Evolutionary conservation across 352 stramenopile genomes (phyloP).

Genomic region (Phytopythium chamaehyphon): DNA sequence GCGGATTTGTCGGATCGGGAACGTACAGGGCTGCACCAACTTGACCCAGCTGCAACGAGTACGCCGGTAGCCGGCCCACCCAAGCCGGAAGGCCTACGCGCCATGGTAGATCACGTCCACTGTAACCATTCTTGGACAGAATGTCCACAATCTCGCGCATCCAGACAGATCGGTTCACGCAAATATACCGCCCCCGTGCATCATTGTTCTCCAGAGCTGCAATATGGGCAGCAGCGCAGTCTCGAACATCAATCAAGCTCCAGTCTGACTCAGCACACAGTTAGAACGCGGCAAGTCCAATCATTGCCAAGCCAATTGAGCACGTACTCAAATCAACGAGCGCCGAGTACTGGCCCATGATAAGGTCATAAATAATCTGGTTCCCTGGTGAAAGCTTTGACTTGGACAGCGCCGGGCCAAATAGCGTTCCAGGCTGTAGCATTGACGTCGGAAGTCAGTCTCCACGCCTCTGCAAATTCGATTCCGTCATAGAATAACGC

Average conservation of each 20-base stretch:
- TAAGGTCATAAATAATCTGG: slow-evolving; percentile 85
- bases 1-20: slow-evolving; percentile 46
- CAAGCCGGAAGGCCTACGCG: slow-evolving; percentile 76
- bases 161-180: slow-evolving; percentile 80
- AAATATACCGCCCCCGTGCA: slow-evolving; percentile 81
- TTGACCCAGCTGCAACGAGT: slow-evolving; percentile 82
- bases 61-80: slow-evolving; percentile 81
- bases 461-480: background rate
- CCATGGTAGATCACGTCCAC: slow-evolving; percentile 82
- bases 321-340: slow-evolving; percentile 78
- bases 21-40: slow-evolving; percentile 73
- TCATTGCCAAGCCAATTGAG: background rate
- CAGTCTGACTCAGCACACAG: slow-evolving; percentile 40
- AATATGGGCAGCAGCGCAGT: slow-evolving; percentile 80
- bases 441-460: background rate
- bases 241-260: slow-evolving; percentile 83
- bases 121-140: slow-evolving; percentile 81
- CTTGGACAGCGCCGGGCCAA: slow-evolving; percentile 79
- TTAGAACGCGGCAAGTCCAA: background rate
- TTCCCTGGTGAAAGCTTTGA: slow-evolving; percentile 80
- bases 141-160: slow-evolving; percentile 89
- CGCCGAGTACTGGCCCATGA: slow-evolving; percentile 83
- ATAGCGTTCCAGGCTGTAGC: slow-evolving; percentile 68
- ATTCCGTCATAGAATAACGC: slow-evolving; percentile 9
- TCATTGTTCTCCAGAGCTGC: slow-evolving; percentile 81